Conservation (phyloP, 2,329 filamentous ascomycete genomes). For the Pestalotiopsis sp. region DNA sequence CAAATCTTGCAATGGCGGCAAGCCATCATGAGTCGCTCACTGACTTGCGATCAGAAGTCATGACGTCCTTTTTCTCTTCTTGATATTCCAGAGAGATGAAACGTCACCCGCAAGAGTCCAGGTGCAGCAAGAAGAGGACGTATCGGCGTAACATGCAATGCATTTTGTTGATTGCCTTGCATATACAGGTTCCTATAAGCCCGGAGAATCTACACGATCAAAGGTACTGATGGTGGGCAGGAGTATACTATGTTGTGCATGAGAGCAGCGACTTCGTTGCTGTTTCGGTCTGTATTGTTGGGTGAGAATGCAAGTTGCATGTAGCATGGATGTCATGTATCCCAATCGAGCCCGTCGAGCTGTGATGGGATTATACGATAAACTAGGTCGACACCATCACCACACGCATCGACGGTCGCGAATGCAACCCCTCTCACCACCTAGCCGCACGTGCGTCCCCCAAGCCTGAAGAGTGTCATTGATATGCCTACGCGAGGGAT, state of each 20-base stretch:
- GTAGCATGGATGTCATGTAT: too few species aligned
- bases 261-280: not conserved
- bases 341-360: too few species aligned
- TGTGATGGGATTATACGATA: not conserved
- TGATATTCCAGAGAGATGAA: not conserved
- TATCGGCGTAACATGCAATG: not conserved
- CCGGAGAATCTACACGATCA: not conserved
- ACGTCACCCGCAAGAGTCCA: not conserved
- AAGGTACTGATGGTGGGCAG: not conserved
- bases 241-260: not conserved
- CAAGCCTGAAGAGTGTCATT: not conserved
- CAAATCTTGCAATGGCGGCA: not conserved
- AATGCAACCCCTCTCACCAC: not conserved
- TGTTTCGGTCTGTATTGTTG: not conserved
- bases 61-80: not conserved
- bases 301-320: too few species aligned
- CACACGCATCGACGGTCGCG: not conserved
- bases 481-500: not conserved
- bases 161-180: not conserved
- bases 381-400: not conserved
- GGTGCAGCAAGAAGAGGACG: not conserved
- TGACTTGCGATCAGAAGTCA: not conserved
- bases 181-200: not conserved
- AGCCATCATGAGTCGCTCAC: not conserved
- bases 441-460: not conserved